Evolutionary conservation across 2,329 filamentous ascomycete species (phyloP).

Genomic region (Fusarium sp.): DNA sequence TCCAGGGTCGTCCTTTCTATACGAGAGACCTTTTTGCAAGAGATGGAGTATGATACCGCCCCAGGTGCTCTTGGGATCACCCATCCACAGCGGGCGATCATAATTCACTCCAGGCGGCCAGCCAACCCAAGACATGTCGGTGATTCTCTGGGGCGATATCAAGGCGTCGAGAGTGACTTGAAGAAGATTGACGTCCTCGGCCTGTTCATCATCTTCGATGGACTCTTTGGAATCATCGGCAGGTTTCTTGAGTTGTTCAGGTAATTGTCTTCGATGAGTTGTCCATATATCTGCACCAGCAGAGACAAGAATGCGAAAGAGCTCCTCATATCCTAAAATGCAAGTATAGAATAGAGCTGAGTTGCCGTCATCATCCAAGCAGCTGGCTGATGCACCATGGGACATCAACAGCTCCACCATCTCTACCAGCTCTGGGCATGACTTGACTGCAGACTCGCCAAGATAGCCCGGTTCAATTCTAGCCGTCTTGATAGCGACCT

Average conservation of each 20-base stretch:
- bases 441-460: background rate
- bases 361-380: conserved; percentile 3
- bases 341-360: conserved; percentile 22
- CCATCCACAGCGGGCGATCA: conserved; percentile 1
- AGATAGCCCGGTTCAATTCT: background rate
- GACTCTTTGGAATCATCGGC: background rate
- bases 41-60: conserved; percentile 9
- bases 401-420: conserved; percentile 13
- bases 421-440: conserved; percentile 17
- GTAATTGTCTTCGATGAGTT: background rate
- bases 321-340: conserved; percentile 16
- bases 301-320: background rate
- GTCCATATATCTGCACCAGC: background rate
- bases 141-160: conserved; percentile 15
- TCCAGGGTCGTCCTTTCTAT: background rate
- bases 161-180: conserved; percentile 22
- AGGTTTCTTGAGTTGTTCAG: background rate
- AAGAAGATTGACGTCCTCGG: conserved; percentile 1
- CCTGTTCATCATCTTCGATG: accelerated
- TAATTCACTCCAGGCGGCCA: conserved; percentile 20
- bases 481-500: conserved; percentile 9
- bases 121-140: conserved; percentile 21
- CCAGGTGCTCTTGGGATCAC: conserved; percentile 13
- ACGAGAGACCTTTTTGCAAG: background rate
- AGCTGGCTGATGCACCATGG: conserved; percentile 8